These are phyloP conservation scores for Paecilomyces fulvus DNA, from an alignment of 2,329 filamentous ascomycete species.

Conservation along the genomic window DNA sequence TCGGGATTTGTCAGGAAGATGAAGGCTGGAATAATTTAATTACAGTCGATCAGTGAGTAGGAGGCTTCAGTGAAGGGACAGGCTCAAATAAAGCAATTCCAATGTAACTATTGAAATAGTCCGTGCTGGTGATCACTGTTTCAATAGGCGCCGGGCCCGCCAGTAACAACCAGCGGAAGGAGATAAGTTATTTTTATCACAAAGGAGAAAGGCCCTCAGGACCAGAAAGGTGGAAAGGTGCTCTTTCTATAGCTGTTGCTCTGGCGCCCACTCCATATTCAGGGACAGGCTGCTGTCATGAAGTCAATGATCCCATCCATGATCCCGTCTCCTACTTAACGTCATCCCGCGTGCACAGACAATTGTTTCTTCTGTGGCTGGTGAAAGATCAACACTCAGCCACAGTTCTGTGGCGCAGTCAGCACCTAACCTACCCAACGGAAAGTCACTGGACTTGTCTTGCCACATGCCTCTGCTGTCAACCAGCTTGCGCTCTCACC, in stretches of 20 bases:
- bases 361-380: neutral
- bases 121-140: neutral
- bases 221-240: neutral
- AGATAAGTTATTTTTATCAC: neutral
- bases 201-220: neutral
- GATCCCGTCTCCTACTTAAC: neutral
- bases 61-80: neutral
- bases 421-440: neutral
- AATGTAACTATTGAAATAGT: neutral
- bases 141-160: neutral
- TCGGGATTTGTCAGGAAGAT: no score
- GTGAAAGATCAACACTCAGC: neutral
- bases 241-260: neutral
- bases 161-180: neutral
- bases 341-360: constrained; percentile 4
- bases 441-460: neutral
- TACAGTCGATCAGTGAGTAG: neutral
- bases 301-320: neutral
- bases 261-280: neutral
- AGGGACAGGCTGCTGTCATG: neutral
- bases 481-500: neutral
- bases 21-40: neutral
- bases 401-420: neutral
- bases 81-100: neutral
- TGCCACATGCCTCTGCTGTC: neutral